Base-by-base conservation (phyloP, 2,329 filamentous ascomycete genomes). In the Botrytis fabae region DNA sequence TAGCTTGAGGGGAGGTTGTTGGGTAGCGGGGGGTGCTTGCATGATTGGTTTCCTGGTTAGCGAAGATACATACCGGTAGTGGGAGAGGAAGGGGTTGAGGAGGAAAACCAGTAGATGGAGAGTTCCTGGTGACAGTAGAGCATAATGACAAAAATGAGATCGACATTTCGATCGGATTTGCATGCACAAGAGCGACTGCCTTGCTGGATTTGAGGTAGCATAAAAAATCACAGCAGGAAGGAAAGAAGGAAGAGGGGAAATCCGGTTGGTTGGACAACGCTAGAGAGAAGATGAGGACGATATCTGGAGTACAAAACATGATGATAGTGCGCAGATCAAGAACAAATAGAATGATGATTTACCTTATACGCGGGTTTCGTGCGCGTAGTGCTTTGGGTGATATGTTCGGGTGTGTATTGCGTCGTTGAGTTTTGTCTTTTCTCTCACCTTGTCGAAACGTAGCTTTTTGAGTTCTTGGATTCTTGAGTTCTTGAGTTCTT, bases 61-160 rank as follows among this genome's bases (percentile, higher is more conserved):
- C 16, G n/a, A 38, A 54, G 46, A 68, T 40, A 38, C 22, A 57
- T 28, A 40, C 8, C n/a, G 35, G 35, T 28, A 42, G 18, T 18
- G 22, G 38, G 16, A 42, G 32, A 44, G 2, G 40, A 28, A 54
- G 35, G 35, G 7, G 38, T 10, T 16, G 10, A 14, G 54, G 35
- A n/a, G 16, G 12, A n/a, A 46, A 46, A 68, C 28, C 18, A 32
- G 28, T 16, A 46, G 40, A 46, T 20, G 68, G 20, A 32, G 25
- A 38, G 54, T 40, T 61, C 22, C 35, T 10, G 22, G 59, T 32
- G 25, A 32, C 4, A 20, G 69, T 28, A 44, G 60, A 64, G 69
- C 35, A 64, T 71, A 65, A 71, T 71, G 69, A 62, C 69, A 62
- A 62, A n/a, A 9, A 57, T 42, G 25, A 32, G n/a, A 44, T 62